Evolutionary conservation across 2,329 filamentous ascomycete species (phyloP), one percentile per base, ranked within the genome.

Genomic region (Aureobasidium sp.): DNA sequence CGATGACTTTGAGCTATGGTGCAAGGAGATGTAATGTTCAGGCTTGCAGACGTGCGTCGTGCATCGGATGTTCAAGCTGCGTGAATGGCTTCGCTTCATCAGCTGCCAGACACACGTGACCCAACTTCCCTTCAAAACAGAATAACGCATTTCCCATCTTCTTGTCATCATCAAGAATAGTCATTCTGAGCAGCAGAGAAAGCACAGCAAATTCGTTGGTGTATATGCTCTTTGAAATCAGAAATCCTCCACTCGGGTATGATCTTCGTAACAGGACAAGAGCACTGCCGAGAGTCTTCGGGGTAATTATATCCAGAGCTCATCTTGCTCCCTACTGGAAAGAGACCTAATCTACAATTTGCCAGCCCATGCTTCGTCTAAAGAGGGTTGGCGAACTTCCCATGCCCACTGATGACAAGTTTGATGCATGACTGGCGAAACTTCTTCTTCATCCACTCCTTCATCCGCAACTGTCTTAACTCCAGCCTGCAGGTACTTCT

Each of bases 391-490:
- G 41, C 78, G 72, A 3, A 81, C 75, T 68, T 82, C 79, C 69
- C 76, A 82, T 0, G 78, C 81, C 81, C 80, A 83, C 66, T 84
- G 81, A 67, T 81, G 79, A 65, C 81, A 83, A 6, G 81, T 83
- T 73, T 83, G 81, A 71, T 82, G 81, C 68, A 83, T 78, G 1
- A 82, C 81, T 0, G 81, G 81, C 71, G 80, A 82, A 10, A 83
- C 79, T 47, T 81, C 78, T 3, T 75, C 78, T 17, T 75, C 77
- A 10, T 74, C 73, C 1, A 67, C 72, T 0, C 73, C 74, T 64
- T 76, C 74, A 63, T 81, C 79, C 37, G 76, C 79, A 12, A 83
- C 80, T 62, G 77, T 77, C 55, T 73, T 72, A 1, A 83, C 78
- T 3, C 81, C 79, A 65, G 74, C 69, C 57, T 71, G 66, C 29